phyloP scores from a whole-genome alignment of 129 eudicot genomes.

The Saposhnikovia divaricata region DNA sequence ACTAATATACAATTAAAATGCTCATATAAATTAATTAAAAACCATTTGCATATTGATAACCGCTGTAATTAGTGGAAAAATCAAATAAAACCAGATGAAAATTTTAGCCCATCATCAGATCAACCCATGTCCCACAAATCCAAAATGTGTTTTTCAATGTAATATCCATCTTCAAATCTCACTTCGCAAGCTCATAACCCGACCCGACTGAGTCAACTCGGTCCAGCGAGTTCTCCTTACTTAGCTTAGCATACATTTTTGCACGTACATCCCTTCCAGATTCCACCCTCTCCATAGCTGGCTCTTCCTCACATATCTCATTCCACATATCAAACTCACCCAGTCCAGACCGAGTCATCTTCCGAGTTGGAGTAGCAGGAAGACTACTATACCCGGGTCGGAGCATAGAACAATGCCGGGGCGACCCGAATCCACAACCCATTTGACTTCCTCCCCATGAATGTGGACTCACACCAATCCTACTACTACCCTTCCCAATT shows the following conservation, averaged over 20 bases:
- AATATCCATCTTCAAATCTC: too few relatives aligned
- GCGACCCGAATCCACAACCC: conserved; percentile 33
- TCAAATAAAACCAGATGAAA: neutral
- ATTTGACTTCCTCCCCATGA: conserved; percentile 22
- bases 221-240: conserved; percentile 64
- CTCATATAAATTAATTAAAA: neutral
- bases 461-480: conserved; percentile 31
- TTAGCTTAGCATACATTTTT: conserved; percentile 64
- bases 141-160: too few relatives aligned
- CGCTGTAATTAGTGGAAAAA: neutral
- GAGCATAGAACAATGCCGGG: conserved; percentile 24
- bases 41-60: too few relatives aligned
- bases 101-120: neutral
- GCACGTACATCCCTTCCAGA: conserved; percentile 78
- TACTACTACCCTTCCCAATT: conserved; percentile 26
- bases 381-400: conserved; percentile 45
- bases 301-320: conserved; percentile 41
- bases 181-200: too few relatives aligned
- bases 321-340: conserved; percentile 54
- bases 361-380: conserved; percentile 44
- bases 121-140: too few relatives aligned
- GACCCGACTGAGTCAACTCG: conserved; percentile 30
- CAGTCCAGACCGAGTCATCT: conserved; percentile 25
- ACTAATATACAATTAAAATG: too few relatives aligned
- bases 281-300: conserved; percentile 83